Base-by-base conservation (phyloP, 805 yeast genomes). In the Geotrichum ghanense region DNA sequence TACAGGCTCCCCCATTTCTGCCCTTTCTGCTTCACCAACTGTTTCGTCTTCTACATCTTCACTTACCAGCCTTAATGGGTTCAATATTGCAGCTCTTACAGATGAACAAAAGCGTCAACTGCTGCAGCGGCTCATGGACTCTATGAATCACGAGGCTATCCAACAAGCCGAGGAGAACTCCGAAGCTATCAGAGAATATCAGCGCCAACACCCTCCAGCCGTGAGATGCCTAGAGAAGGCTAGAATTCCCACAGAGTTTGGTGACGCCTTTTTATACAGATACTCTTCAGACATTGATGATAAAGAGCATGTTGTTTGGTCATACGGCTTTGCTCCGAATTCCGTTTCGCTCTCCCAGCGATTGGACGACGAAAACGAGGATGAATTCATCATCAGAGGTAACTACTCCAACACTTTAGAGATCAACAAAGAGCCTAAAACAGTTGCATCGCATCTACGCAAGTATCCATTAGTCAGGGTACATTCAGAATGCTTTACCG, bases 401-500 rank as follows among this genome's bases (percentile, higher is more conserved):
- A 31, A 31, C 37, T 31, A 31, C 37, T 10, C 37, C 10, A 31
- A 31, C 37, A 31, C 37, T 12, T 19, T 31, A 12, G 19, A 31
- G 16, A 31, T 31, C 37, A 31, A 31, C 17, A 5, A 31, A 10
- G 37, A 19, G 7, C 19, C 6, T 7, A 31, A 31, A n/a, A 31
- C 12, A 19, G 16, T 31, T 12, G 19, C 37, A 5, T 19, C 12
- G 19, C 12, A 31, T 6, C 4, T 31, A 6, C 5, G 16, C 10
- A 34, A 43, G 46, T 62, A 62, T 48, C 63, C 68, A 58, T 65
- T 90, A 51, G 95, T 83, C 3, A 72, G 99, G 50, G 88, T 92
- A 54, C 99, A 92, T 61, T 83, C 95, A 2, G 99, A 92, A 62
- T 92, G 99, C 65, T 92, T 90, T 68, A 92, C 99, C 0, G 99